Base-by-base conservation (phyloP, 768 basidiomycete species). In the Kwoniella botswanensis region DNA sequence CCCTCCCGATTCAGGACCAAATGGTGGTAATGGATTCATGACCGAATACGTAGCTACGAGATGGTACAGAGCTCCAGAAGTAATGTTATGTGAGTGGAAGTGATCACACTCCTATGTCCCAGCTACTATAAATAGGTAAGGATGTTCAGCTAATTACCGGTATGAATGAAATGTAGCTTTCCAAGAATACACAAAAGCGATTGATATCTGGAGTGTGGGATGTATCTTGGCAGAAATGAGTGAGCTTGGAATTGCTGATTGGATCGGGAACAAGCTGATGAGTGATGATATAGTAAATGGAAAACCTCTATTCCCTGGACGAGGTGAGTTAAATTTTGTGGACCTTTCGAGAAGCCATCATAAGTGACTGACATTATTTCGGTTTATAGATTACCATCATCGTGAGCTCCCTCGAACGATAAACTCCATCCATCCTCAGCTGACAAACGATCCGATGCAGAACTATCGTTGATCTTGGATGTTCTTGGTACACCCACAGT, bases 21-120 rank as follows among this genome's bases (percentile, higher is more conserved):
- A 91, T 71, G 88, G 89, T 21, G 90, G 87, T 13, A 88, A 92
- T 72, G 91, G 91, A 72, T 89, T 89, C 74, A 90, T 90, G 80
- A 92, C 9, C 53, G 93, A 96, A 88, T 98, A 98, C 76, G 95
- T 98, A 24, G 94, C 95, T 1, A 98, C 96, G 15, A 87, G 95
- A 88, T 94, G 86, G 86, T 86, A 87, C 71, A 77, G 86, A n/a
- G 86, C 86, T 10, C 86, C 86, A 0, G 86, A 87, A 76, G 85
- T 87, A 70, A 86, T 86, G 86, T 74, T 86, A 12, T 84, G 76
- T 85, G 55, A 70, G 82, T 75, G 17, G 17, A 29, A 29, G 29
- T 29, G 29, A 29, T 21, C 44, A 26, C 57, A 35, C 22, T 35
- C 11, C 53, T 44, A 44, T 18, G 3, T 18, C 4, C 18, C 17